These are phyloP conservation scores for Lasiosphaeria miniovina DNA, from an alignment of 495 filamentous ascomycete genomes.

Conservation along the genomic window DNA sequence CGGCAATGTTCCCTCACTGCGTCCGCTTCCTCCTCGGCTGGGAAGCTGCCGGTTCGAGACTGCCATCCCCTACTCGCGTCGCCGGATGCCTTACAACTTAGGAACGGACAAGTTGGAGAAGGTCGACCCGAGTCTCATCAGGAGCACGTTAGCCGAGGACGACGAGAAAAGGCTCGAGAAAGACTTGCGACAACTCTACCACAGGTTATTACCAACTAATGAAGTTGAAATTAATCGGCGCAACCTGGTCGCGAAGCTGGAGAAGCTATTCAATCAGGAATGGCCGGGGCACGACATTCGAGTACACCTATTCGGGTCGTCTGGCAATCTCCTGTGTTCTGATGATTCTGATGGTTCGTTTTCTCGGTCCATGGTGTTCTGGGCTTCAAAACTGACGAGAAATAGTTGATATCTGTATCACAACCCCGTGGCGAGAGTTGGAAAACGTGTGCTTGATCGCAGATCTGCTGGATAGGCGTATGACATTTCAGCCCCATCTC, in stretches of 20 bases:
- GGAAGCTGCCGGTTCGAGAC: slow-evolving; percentile 82
- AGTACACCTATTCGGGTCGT: slow-evolving; percentile 94
- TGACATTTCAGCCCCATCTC: slow-evolving; percentile 27
- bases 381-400: slow-evolving; percentile 22
- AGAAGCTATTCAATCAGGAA: slow-evolving; percentile 78
- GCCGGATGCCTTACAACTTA: slow-evolving; percentile 90
- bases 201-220: slow-evolving; percentile 75
- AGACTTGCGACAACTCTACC: slow-evolving; percentile 80
- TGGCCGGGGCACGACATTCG: slow-evolving; percentile 90
- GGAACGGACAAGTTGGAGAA: slow-evolving; percentile 70
- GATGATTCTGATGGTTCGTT: slow-evolving; percentile 91
- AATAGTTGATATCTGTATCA: slow-evolving; percentile 94
- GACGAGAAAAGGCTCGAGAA: slow-evolving; percentile 75
- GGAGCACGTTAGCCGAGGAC: slow-evolving; percentile 61
- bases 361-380: slow-evolving; percentile 2
- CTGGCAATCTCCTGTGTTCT: slow-evolving; percentile 90
- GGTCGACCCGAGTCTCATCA: slow-evolving; percentile 62
- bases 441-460: slow-evolving; percentile 87
- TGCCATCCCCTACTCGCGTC: slow-evolving; percentile 37
- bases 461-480: slow-evolving; percentile 78
- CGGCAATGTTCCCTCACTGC: slow-evolving; percentile 63
- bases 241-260: slow-evolving; percentile 78
- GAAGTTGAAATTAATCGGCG: slow-evolving; percentile 73
- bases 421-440: slow-evolving; percentile 76
- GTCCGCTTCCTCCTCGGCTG: slow-evolving; percentile 47